phyloP scores from a whole-genome alignment of 78 protist species.

The Diacronema lutheri region DNA sequence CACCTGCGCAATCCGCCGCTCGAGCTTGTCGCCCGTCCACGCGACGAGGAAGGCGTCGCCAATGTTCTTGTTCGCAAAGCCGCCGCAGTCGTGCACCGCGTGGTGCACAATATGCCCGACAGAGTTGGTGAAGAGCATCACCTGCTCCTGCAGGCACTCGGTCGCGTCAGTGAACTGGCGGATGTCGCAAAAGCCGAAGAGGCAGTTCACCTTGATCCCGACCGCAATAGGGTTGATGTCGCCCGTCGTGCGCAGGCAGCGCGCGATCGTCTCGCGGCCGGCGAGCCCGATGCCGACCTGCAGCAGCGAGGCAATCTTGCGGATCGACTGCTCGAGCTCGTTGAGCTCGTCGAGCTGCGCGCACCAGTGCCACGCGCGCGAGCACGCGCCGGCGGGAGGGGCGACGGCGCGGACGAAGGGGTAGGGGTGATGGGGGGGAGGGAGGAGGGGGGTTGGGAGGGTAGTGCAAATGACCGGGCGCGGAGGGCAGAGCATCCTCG shows the following conservation, averaged over 20 bases:
- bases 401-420: too few relatives aligned
- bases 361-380: too few relatives aligned
- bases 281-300: constrained; percentile 26
- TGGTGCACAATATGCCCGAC: background rate
- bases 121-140: background rate
- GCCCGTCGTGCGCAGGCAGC: background rate
- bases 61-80: background rate
- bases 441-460: too few relatives aligned
- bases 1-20: too few relatives aligned
- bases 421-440: too few relatives aligned
- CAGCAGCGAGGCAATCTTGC: background rate
- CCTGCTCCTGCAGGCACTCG: constrained; percentile 11
- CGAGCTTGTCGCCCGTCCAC: background rate
- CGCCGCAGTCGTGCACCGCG: background rate
- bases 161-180: background rate
- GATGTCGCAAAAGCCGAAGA: background rate
- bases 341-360: background rate
- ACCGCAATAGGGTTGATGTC: background rate
- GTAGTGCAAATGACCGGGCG: too few relatives aligned
- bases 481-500: too few relatives aligned
- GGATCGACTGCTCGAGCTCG: background rate
- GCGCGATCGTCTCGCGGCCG: background rate
- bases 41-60: constrained; percentile 27
- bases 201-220: background rate
- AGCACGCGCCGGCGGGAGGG: too few relatives aligned